Conservation (phyloP, 192 early-diverging fungal genomes). For the Coemansia sp. region DNA sequence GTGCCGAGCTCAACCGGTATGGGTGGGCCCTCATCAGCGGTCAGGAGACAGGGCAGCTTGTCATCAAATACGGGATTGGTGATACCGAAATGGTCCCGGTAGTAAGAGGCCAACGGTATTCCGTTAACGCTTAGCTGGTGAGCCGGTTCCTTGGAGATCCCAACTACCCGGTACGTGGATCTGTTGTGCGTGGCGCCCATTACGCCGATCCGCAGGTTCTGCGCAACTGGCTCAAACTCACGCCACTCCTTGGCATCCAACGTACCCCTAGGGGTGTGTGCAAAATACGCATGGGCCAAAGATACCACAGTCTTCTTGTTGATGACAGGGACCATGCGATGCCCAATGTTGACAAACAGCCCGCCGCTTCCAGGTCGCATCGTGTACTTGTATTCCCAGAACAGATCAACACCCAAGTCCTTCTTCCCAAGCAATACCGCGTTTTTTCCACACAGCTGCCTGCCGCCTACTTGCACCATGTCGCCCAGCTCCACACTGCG, state of each 20-base stretch:
- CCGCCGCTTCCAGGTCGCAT: slow-evolving; percentile 1
- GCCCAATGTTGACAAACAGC: not conserved
- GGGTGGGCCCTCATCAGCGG: not conserved
- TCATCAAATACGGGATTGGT: too few species aligned
- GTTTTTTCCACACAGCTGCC: not conserved
- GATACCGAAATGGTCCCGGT: slow-evolving; percentile 2
- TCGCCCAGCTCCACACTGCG: slow-evolving; percentile 1
- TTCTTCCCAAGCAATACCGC: not conserved
- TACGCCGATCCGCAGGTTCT: slow-evolving; percentile 2
- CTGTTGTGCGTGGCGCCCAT: not conserved
- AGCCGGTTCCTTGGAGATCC: slow-evolving; percentile 4
- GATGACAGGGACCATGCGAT: not conserved
- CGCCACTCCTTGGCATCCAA: slow-evolving; percentile 10
- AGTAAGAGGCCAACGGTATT: slow-evolving; percentile 6
- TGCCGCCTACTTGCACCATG: not conserved
- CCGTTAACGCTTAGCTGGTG: slow-evolving; percentile 3
- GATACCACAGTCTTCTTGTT: slow-evolving; percentile 6
- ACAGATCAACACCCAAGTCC: slow-evolving; percentile 21
- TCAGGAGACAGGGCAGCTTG: slow-evolving; percentile 16
- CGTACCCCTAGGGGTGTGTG: not conserved
- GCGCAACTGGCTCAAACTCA: slow-evolving; percentile 7
- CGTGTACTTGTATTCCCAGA: slow-evolving; percentile 37
- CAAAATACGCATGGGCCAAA: not conserved
- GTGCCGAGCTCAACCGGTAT: slow-evolving; percentile 20
- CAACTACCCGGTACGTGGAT: not conserved